Evolutionary conservation across 2,329 filamentous ascomycete species (phyloP), one percentile per base, ranked within the genome.

Genomic region (Pezicula neosporulosa): DNA sequence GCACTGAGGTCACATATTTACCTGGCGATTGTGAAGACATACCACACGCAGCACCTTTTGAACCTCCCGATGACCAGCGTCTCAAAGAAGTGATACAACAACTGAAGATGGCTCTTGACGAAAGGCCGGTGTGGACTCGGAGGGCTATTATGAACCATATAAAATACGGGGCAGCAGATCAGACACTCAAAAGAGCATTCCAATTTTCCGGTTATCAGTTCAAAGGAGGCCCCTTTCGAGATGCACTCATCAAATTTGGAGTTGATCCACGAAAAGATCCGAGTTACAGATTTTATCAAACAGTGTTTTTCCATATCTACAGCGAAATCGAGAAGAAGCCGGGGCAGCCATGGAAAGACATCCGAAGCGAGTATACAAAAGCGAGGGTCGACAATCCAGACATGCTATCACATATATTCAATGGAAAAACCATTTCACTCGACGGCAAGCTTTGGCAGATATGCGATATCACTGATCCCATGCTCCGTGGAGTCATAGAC

Each of bases 401-500:
- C 33, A 69, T 68, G 18, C 67, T 73, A 28, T 85, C 77, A 48
- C 92, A 97, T 68, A 74, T 93, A 1, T 97, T 97, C 68, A 90
- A 95, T 55, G 93, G 93, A 44, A 76, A 83, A 53, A 80, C 78
- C 2, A 82, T 93, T 49, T 82, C 83, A 15, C 80, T 82, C 1
- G 91, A 96, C 63, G 91, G 91, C 37, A 94, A 94, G 63, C 86
- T 94, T 46, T 99, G 91, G 87, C 94, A 97, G 74, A 81, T 95
- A 24, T 96, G 91, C 71, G 94, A 99, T 67, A 86, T 97, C 49
- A 87, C 83, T 0, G 93, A 97, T 62, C 89, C 90, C 0, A 65
- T 92, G 1, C 75, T 97, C 1, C 72, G 75, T 1, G 68, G 75
- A 10, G 72, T 97, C 3, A 76, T 96, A 37, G 78, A 84, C 18